A percentile compares a stretch with the other conserved stretches of the same genome.
phyloP scores from a whole-genome alignment of 2,329 filamentous ascomycete species.

The Paecilomyces formosus region DNA sequence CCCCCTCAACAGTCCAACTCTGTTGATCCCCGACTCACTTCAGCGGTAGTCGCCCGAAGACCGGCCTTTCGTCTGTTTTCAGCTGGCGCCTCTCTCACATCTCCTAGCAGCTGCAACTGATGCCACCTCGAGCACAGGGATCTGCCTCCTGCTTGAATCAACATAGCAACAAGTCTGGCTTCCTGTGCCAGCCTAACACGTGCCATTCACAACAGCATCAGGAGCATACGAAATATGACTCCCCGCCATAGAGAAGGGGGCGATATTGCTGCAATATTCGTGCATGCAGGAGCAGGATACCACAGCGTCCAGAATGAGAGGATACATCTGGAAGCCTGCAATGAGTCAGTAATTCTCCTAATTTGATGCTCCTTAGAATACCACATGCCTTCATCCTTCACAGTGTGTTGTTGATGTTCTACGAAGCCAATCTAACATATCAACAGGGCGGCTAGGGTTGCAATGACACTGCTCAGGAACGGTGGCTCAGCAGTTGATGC shows the following conservation, averaged over 20 bases:
- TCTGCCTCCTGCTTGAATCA: not conserved
- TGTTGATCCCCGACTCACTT: not conserved
- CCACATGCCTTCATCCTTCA: not conserved
- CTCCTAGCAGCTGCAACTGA: not conserved
- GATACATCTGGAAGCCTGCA: conserved; percentile 77
- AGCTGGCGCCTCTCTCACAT: not conserved
- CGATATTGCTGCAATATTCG: conserved; percentile 70
- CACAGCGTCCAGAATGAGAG: conserved; percentile 82
- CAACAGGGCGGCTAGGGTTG: conserved; percentile 68
- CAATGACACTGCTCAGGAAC: conserved; percentile 70
- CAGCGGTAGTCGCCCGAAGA: not conserved
- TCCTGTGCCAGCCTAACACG: not conserved
- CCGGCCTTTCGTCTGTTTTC: not conserved
- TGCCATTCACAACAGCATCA: not conserved
- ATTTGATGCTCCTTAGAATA: not conserved
- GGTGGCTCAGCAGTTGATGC: conserved; percentile 80
- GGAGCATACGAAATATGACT: conserved; percentile 16
- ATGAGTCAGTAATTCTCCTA: conserved; percentile 58
- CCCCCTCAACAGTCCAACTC: not conserved
- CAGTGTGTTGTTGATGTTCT: conserved; percentile 4
- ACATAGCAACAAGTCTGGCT: not conserved
- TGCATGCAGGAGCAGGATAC: conserved; percentile 92
- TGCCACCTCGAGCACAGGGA: not conserved
- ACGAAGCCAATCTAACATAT: conserved; percentile 2
- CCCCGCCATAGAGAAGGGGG: conserved; percentile 30